Base-by-base conservation (phyloP, 1,139 yeast species). In the Hyphopichia fennica region DNA sequence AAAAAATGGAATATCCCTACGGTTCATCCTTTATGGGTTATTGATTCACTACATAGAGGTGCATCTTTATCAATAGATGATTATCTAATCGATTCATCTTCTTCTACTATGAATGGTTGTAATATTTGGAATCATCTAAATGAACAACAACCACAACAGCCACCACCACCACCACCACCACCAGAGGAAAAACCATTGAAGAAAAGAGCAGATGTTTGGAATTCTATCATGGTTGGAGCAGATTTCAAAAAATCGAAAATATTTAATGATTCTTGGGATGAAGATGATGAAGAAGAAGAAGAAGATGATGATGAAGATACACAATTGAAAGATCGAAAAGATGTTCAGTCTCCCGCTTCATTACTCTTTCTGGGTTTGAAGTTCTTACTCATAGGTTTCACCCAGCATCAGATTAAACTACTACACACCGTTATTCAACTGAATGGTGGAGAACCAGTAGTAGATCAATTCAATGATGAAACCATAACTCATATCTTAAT, bases 11-110 rank as follows among this genome's bases (percentile, higher is more conserved):
- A 69, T 5, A 77, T 82, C 3, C 85, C 87, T 1, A 75, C 82
- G 1, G 79, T 88, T 3, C 90, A 86, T 56, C 93, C 95, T 0
- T 63, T 78, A 40, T 90, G 95, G 95, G 61, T 90, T 3, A 53
- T 75, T 17, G 88, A 87, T 57, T 79, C 87, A 37, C 57, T 80
- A 3, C 65, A n/a, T n/a, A n/a, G n/a, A n/a, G n/a, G n/a, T n/a
- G n/a, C n/a, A n/a, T n/a, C n/a, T n/a, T n/a, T n/a, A n/a, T n/a
- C n/a, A n/a, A n/a, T n/a, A n/a, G n/a, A n/a, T n/a, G n/a, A n/a
- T n/a, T n/a, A n/a, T n/a, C n/a, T n/a, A n/a, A n/a, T n/a, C n/a
- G n/a, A n/a, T n/a, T n/a, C n/a, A n/a, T n/a, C n/a, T n/a, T n/a
- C n/a, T n/a, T n/a, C n/a, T n/a, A n/a, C n/a, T n/a, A n/a, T 34